phyloP scores from a whole-genome alignment of 352 stramenopile species.

The Blastocystis sp. region DNA sequence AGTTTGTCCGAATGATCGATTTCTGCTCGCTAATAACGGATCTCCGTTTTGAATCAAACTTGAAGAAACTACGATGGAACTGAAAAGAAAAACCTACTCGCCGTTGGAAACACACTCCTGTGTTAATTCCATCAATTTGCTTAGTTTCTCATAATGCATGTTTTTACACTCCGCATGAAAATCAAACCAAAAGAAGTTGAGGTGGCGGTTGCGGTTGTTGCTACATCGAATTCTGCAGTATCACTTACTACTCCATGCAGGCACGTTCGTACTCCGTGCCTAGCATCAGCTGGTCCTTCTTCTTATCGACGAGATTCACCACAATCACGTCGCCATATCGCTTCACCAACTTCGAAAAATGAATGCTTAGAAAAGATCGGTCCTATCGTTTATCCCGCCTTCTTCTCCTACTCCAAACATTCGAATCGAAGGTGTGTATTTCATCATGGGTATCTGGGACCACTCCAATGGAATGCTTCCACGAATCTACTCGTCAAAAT shows the following conservation, averaged over 20 bases:
- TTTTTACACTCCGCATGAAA: slow-evolving; percentile 89
- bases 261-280: slow-evolving; percentile 76
- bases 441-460: slow-evolving; percentile 76
- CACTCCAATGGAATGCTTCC: slow-evolving; percentile 89
- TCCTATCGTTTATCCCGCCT: neutral
- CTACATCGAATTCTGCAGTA: neutral
- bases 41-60: neutral
- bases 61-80: slow-evolving; percentile 70
- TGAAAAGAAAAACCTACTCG: slow-evolving; percentile 71
- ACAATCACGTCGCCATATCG: slow-evolving; percentile 70
- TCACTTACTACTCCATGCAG: neutral
- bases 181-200: slow-evolving; percentile 83
- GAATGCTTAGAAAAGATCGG: neutral
- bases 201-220: neutral
- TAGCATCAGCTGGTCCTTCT: slow-evolving; percentile 80
- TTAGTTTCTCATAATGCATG: slow-evolving; percentile 82
- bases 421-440: slow-evolving; percentile 69
- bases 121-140: slow-evolving; percentile 71
- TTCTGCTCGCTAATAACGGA: slow-evolving; percentile 69
- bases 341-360: neutral
- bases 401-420: neutral
- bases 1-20: slow-evolving; percentile 88
- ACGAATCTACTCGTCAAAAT: slow-evolving; percentile 71
- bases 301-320: slow-evolving; percentile 89
- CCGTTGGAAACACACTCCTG: slow-evolving; percentile 64